phyloP scores from a whole-genome alignment of 73 alveolate genomes.

The Stentor roeselii region DNA sequence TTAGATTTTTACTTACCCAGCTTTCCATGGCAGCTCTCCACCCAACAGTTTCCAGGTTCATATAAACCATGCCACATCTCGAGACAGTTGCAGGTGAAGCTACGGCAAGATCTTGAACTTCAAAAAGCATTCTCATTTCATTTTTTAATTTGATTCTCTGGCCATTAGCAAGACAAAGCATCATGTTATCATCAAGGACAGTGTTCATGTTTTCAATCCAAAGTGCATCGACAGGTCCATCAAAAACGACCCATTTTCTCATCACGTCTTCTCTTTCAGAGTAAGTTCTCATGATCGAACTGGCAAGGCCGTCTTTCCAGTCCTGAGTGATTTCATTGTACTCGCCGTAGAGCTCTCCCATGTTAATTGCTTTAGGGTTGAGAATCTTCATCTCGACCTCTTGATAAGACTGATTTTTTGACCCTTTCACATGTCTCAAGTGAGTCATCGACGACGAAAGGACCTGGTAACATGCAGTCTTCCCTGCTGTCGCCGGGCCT shows the following conservation, averaged over 20 bases:
- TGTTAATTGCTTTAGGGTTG: constrained; percentile 94
- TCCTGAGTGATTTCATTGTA: constrained; percentile 95
- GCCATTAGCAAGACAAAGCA: constrained; percentile 99
- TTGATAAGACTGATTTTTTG: constrained; percentile 78
- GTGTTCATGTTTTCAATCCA: constrained; percentile 99
- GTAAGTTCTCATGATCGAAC: constrained; percentile 88
- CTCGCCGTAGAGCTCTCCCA: constrained; percentile 99
- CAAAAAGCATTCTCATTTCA: constrained; percentile 97
- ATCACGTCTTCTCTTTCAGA: constrained; percentile 84
- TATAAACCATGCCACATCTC: constrained; percentile 98
- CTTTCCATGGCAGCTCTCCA: constrained; percentile 91
- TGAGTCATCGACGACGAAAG: constrained; percentile 71
- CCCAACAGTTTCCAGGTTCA: constrained; percentile 91
- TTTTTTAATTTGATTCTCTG: constrained; percentile 96
- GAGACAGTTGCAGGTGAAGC: constrained; percentile 99
- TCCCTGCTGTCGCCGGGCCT: constrained; percentile 98
- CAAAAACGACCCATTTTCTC: constrained; percentile 97
- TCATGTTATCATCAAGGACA: constrained; percentile 99
- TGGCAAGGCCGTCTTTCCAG: constrained; percentile 97
- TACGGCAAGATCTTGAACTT: constrained; percentile 97
- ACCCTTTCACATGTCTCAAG: constrained; percentile 46
- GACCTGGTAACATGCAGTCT: constrained; percentile 85
- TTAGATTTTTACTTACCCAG: constrained; percentile 95
- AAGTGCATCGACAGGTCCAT: constrained; percentile 99
- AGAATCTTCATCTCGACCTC: constrained; percentile 85